Base-by-base conservation (phyloP, 2,329 filamentous ascomycete species). In the Massarina eburnea region DNA sequence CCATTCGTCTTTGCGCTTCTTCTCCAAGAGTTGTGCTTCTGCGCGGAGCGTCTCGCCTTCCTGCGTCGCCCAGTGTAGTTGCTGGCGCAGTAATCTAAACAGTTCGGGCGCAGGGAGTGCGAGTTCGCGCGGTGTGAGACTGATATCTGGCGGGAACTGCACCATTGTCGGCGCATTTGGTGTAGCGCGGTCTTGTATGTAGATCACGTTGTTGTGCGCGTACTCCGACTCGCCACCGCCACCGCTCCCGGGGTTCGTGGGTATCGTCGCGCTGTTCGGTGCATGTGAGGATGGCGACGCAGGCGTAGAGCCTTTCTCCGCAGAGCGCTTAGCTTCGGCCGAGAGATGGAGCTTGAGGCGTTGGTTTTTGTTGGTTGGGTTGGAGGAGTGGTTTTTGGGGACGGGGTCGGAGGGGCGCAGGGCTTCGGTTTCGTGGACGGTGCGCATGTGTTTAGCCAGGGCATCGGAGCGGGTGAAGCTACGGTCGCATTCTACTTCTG, bases 371-470 rank as follows among this genome's bases (percentile, higher is more conserved):
- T 75, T 73, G 35, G 71, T 70, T 6, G 74, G 68, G 55, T 76
- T 71, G 24, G 70, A 68, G 40, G 72, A 68, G 64, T 75, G 65
- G 46, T 84, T 83, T 67, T 89, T 88, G 18, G 86, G 84, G 10
- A 89, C 82, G 2, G 86, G 83, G 64, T 91, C 79, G 12, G 75
- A 76, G 4, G 89, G 88, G n/a, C 89, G 85, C 18, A 96, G 79
- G 14, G 90, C 88, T 73, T 99, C 94, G 3, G 92, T 96, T 70
- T 99, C 94, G 75, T 99, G 94, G 29, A 99, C 91, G 14, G 94
- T 97, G 59, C 94, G 88, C 90, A 97, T 97, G 69, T 99, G 94
- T 71, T 99, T 99, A 1, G 92, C 91, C 0, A 99, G 80, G 10
- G 94, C 94, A 63, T 99, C 94, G 19, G 92, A 96, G 55, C 94